Conservation (phyloP, 129 eudicot species). For the Helichrysum umbraculigerum region DNA sequence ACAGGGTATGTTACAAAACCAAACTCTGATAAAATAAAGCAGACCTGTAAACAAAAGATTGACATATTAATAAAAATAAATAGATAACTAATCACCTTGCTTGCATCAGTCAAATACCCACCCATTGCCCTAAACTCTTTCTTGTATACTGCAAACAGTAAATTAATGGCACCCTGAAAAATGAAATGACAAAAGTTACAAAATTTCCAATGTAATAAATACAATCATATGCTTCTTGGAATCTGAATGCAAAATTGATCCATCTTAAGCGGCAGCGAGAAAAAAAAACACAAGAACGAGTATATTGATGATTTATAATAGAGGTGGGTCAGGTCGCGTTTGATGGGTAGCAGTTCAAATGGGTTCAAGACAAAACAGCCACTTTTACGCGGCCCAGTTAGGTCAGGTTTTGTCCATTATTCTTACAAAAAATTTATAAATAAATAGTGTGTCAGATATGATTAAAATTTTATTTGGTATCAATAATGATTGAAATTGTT, state of each 20-base stretch:
- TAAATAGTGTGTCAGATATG: no score
- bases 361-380: no score
- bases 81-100: constrained; percentile 58
- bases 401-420: no score
- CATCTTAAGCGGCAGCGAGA: neutral
- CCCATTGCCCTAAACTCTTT: constrained; percentile 77
- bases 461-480: no score
- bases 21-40: neutral
- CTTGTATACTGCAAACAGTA: constrained; percentile 89
- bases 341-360: no score
- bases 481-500: no score
- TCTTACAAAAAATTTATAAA: no score
- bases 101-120: constrained; percentile 84
- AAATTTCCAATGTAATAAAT: neutral
- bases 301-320: no score
- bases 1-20: neutral
- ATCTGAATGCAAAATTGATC: neutral
- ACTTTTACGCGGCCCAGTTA: no score
- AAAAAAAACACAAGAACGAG: neutral
- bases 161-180: constrained; percentile 85
- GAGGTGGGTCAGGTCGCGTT: no score
- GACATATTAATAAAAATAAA: neutral
- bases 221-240: neutral
- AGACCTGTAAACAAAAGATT: neutral
- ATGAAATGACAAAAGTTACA: constrained; percentile 11